Conservation (phyloP, 116 monocot species). For the Zostera marina region DNA sequence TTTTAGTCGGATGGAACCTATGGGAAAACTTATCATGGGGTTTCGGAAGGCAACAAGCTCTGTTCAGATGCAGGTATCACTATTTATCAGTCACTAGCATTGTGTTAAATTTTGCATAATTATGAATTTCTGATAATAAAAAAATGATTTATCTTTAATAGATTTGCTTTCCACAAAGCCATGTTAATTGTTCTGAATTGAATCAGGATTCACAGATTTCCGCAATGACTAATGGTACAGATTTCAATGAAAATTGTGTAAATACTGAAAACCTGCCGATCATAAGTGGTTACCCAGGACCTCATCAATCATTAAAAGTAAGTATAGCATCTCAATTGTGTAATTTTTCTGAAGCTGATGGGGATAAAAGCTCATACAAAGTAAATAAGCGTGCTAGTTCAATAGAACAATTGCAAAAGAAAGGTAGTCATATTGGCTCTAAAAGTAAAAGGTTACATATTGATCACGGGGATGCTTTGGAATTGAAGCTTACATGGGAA, state of each 20-base stretch:
- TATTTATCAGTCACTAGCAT: too few relatives aligned
- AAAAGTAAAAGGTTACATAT: constrained; percentile 76
- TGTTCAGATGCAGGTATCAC: constrained; percentile 44
- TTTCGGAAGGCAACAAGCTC: constrained; percentile 78
- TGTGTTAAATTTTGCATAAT: background rate
- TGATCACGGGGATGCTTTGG: constrained; percentile 65
- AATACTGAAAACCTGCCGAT: constrained; percentile 47
- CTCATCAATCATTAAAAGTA: constrained; percentile 51
- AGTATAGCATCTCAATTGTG: constrained; percentile 22
- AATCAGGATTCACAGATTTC: constrained; percentile 83
- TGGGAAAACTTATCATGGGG: constrained; percentile 78
- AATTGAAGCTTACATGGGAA: constrained; percentile 84
- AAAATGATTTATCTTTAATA: background rate
- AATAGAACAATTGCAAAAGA: constrained; percentile 45
- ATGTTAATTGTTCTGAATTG: background rate
- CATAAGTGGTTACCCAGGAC: constrained; percentile 69
- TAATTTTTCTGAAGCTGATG: constrained; percentile 28
- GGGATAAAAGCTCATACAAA: constrained; percentile 33
- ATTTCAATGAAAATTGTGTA: constrained; percentile 39
- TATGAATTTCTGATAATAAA: background rate
- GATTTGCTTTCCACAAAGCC: background rate
- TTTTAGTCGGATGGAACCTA: constrained; percentile 91
- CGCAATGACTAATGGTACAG: constrained; percentile 60
- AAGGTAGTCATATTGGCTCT: constrained; percentile 51
- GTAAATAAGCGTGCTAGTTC: constrained; percentile 29